Evolutionary conservation across 257 asterid species (phyloP).

Genomic region (Schizonepeta tenuifolia): DNA sequence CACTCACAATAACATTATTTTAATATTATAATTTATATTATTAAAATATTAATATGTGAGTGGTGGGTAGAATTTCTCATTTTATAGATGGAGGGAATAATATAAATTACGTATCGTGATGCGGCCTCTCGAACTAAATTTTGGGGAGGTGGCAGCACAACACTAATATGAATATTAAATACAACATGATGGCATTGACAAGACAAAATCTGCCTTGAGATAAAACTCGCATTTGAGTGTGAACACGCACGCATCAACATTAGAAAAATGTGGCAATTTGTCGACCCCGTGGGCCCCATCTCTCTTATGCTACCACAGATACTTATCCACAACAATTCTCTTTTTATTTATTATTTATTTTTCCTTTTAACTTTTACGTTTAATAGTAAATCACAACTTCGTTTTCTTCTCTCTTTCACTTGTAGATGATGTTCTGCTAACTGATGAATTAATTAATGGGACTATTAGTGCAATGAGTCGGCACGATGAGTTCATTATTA

Average conservation of each 20-base stretch:
- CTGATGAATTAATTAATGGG: slow-evolving; percentile 1
- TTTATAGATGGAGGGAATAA: too few species aligned
- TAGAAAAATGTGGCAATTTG: slow-evolving; percentile 37
- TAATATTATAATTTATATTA: too few species aligned
- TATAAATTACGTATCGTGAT: too few species aligned
- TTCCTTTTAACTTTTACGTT: not conserved
- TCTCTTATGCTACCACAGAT: not conserved
- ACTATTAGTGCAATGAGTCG: not conserved
- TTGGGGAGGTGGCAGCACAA: too few species aligned
- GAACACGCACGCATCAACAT: slow-evolving; percentile 10
- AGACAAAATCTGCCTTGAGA: not conserved
- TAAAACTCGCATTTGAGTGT: slow-evolving; percentile 11
- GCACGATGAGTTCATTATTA: not conserved
- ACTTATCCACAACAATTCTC: slow-evolving; percentile 28
- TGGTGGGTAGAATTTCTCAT: too few species aligned
- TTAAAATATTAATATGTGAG: too few species aligned
- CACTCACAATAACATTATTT: too few species aligned
- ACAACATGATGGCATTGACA: too few species aligned
- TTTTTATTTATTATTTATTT: not conserved
- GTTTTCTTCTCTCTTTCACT: not conserved
- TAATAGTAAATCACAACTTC: not conserved
- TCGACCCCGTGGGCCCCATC: slow-evolving; percentile 24
- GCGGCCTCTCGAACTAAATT: too few species aligned
- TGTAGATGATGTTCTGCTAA: not conserved
- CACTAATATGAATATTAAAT: too few species aligned